phyloP scores from a whole-genome alignment of 257 asterid species.

The Solanum bulbocastanum region DNA sequence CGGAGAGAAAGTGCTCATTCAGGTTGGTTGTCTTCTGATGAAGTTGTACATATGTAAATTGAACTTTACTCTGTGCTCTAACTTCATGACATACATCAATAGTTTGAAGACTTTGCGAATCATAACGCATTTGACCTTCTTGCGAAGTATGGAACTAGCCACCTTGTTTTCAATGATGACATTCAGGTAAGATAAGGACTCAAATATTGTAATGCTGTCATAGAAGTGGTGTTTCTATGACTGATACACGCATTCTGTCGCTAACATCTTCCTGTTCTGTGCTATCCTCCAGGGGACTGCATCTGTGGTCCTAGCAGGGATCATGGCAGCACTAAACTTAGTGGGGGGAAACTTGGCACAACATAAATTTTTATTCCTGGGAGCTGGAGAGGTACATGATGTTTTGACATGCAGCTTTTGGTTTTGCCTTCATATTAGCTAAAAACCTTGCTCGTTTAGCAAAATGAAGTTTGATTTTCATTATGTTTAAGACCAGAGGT shows the following conservation, averaged over 20 bases:
- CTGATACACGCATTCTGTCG: not conserved
- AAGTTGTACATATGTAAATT: not conserved
- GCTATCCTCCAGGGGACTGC: slow-evolving; percentile 61
- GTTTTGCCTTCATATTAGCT: not conserved
- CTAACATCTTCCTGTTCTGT: not conserved
- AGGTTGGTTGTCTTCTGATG: slow-evolving; percentile 23
- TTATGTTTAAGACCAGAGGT: not conserved
- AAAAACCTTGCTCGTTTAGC: not conserved
- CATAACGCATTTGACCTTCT: slow-evolving; percentile 84
- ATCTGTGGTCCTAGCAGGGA: slow-evolving; percentile 75
- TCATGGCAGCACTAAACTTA: slow-evolving; percentile 49
- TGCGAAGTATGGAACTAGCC: slow-evolving; percentile 53
- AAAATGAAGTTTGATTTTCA: not conserved
- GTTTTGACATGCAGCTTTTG: not conserved
- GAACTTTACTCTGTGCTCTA: not conserved
- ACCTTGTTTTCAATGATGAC: slow-evolving; percentile 78
- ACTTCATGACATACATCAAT: slow-evolving; percentile 5
- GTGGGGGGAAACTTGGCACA: slow-evolving; percentile 64
- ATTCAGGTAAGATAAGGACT: slow-evolving; percentile 39
- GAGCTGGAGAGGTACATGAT: slow-evolving; percentile 70
- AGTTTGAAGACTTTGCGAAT: slow-evolving; percentile 87
- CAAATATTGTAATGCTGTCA: not conserved
- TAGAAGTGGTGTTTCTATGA: not conserved
- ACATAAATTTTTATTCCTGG: slow-evolving; percentile 63
- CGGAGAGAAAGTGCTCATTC: slow-evolving; percentile 80